A percentile compares a stretch with the other conserved stretches of the same genome.
Evolutionary conservation across 805 yeast species (phyloP).

Genomic region (Pichia eremophila): DNA sequence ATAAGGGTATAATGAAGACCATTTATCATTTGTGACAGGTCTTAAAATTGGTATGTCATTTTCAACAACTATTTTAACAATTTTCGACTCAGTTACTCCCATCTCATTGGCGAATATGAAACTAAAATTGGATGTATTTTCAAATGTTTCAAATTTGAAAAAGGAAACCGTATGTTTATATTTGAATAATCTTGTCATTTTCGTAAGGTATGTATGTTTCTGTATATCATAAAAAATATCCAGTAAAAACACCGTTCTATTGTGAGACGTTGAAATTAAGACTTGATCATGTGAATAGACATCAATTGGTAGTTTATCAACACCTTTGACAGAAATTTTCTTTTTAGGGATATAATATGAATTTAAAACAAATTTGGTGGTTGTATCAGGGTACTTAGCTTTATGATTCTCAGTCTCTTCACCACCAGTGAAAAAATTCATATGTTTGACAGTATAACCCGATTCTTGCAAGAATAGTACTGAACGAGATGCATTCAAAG

Average conservation of each 20-base stretch:
- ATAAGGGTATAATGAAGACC: slow-evolving; percentile 15
- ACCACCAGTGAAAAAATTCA: slow-evolving; percentile 17
- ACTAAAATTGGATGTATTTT: slow-evolving; percentile 7
- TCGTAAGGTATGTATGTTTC: slow-evolving; percentile 12
- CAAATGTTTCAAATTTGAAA: slow-evolving; percentile 18
- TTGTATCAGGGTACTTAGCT: neutral
- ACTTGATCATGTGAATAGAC: slow-evolving; percentile 21
- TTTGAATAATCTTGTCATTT: slow-evolving; percentile 13
- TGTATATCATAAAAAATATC: slow-evolving; percentile 19
- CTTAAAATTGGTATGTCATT: slow-evolving; percentile 12
- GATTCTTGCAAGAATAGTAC: slow-evolving; percentile 21
- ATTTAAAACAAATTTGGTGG: slow-evolving; percentile 7
- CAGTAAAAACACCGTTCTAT: slow-evolving; percentile 16
- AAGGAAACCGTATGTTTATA: slow-evolving; percentile 14
- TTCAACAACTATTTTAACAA: slow-evolving; percentile 11
- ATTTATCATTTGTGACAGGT: slow-evolving; percentile 12
- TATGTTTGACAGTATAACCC: slow-evolving; percentile 16
- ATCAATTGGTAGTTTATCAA: slow-evolving; percentile 13
- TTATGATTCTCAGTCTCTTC: slow-evolving; percentile 13
- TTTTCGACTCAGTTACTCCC: slow-evolving; percentile 19
- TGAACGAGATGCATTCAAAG: slow-evolving; percentile 17
- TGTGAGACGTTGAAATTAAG: slow-evolving; percentile 15
- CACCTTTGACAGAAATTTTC: slow-evolving; percentile 9
- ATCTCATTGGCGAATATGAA: slow-evolving; percentile 18
- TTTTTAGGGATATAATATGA: slow-evolving; percentile 20